Conservation (phyloP, 345 rosid species). For the Melaleuca quinquenervia region DNA sequence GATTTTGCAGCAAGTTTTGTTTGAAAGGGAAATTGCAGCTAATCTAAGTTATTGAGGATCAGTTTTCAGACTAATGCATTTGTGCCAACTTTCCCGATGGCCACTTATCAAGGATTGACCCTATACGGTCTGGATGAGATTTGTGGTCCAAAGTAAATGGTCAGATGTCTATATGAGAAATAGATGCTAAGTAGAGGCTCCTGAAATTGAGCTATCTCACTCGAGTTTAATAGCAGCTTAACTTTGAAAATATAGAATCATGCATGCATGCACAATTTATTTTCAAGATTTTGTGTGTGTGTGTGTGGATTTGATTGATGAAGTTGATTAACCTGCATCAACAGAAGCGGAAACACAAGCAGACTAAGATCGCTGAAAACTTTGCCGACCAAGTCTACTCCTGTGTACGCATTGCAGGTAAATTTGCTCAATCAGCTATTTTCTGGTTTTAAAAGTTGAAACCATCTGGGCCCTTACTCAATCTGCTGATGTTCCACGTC, state of each 20-base stretch:
- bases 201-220: not conserved
- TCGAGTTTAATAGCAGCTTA: not conserved
- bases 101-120: not conserved
- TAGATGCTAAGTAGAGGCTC: not conserved
- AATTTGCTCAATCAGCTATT: not conserved
- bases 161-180: not conserved
- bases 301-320: not conserved
- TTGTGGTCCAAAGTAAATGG: not conserved
- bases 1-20: not conserved
- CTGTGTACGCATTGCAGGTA: constrained; percentile 65
- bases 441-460: not conserved
- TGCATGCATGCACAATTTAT: not conserved
- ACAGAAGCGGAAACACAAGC: constrained; percentile 62
- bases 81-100: not conserved
- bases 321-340: not conserved
- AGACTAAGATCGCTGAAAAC: constrained; percentile 73
- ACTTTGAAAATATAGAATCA: not conserved
- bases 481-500: not conserved
- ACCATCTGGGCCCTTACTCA: not conserved
- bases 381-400: constrained; percentile 74
- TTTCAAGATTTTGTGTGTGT: not conserved
- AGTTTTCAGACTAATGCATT: not conserved
- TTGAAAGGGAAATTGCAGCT: not conserved
- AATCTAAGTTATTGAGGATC: not conserved
- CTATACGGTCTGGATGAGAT: not conserved